Conservation (phyloP, 306 rosid genomes). For the Quercus robur region DNA sequence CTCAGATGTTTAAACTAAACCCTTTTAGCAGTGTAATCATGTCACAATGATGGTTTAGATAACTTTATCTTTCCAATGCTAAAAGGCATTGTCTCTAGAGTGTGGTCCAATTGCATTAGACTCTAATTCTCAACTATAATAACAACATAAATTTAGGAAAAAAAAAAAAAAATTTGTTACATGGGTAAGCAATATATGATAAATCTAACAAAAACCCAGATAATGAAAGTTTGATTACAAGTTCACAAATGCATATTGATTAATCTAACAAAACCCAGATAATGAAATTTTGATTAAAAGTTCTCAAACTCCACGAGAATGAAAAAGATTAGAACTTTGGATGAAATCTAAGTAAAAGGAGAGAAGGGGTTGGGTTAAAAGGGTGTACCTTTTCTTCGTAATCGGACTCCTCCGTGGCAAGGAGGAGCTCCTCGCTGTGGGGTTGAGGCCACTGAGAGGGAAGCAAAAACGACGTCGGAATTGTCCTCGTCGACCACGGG, state of each 20-base stretch:
- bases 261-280: not conserved
- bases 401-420: constrained; percentile 88
- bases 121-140: not conserved
- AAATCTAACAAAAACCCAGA: not conserved
- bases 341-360: not conserved
- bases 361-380: not conserved
- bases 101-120: not conserved
- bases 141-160: not conserved
- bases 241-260: not conserved
- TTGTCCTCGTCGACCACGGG: constrained; percentile 66
- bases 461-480: constrained; percentile 79
- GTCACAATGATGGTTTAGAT: not conserved
- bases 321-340: too few species aligned
- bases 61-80: not conserved
- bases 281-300: not conserved
- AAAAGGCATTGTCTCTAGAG: not conserved
- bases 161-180: not conserved
- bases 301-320: not conserved
- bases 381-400: constrained; percentile 73
- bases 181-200: not conserved
- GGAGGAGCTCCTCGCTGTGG: constrained; percentile 84
- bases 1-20: not conserved
- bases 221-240: not conserved
- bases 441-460: constrained; percentile 96
- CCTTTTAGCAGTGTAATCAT: not conserved